Percentiles rank a stretch among this genome's conserved stretches.
These are phyloP conservation scores for Aureobasidium vineae DNA, from an alignment of 2,329 filamentous ascomycete genomes.

Conservation along the genomic window DNA sequence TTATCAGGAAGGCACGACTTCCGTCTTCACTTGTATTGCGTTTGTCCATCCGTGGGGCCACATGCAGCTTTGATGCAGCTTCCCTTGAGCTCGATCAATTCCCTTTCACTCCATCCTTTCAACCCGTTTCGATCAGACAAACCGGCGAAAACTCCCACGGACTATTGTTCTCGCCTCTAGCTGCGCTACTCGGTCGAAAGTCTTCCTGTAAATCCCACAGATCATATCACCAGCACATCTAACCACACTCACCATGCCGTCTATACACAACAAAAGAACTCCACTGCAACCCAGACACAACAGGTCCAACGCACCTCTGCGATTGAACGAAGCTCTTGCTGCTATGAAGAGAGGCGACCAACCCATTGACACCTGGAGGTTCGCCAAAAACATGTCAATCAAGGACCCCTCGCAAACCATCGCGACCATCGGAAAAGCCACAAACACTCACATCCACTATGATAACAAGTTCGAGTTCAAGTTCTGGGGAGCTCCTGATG, in stretches of 20 bases:
- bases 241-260: neutral
- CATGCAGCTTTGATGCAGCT: slow-evolving; percentile 14
- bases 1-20: neutral
- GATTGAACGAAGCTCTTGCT: neutral
- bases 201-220: neutral
- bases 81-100: slow-evolving; percentile 2
- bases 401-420: neutral
- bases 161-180: neutral
- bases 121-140: neutral
- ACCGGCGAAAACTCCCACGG: neutral
- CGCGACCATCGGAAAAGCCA: neutral
- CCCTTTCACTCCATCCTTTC: neutral
- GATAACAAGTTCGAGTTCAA: slow-evolving; percentile 5
- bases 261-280: neutral
- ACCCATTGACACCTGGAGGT: neutral
- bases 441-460: neutral
- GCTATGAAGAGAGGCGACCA: neutral
- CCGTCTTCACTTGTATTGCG: neutral
- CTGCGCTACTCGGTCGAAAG: neutral
- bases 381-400: slow-evolving; percentile 3
- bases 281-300: neutral
- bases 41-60: neutral
- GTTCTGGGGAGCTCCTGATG: slow-evolving; percentile 7
- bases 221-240: neutral
- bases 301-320: neutral